Evolutionary conservation across 441 rosid species (phyloP).

Genomic region (Erysimum pusillum): DNA sequence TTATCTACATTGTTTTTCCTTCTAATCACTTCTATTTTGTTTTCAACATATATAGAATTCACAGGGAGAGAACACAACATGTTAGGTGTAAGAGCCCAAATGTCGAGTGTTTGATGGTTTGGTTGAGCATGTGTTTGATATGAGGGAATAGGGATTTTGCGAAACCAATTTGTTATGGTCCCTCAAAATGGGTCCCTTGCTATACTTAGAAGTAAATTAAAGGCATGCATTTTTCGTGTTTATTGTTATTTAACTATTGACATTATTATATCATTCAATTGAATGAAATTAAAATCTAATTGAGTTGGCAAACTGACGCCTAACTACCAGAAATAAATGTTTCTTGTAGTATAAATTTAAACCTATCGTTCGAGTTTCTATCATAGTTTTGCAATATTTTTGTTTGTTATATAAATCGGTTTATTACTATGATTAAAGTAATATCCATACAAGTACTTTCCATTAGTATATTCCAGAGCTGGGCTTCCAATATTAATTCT

Average conservation of each 20-base stretch:
- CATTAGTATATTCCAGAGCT: conserved; percentile 8
- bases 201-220: conserved; percentile 43
- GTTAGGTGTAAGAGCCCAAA: conserved; percentile 24
- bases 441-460: conserved; percentile 2
- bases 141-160: conserved; percentile 16
- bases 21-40: no score
- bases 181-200: conserved; percentile 35
- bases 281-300: conserved; percentile 6
- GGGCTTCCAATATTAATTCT: background rate
- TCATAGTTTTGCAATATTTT: conserved; percentile 13
- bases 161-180: conserved; percentile 41
- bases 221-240: conserved; percentile 40
- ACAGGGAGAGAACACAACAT: background rate
- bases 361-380: conserved; percentile 8
- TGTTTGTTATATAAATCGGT: conserved; percentile 12
- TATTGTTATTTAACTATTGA: conserved; percentile 27
- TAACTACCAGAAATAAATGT: conserved; percentile 32
- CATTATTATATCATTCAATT: conserved; percentile 30
- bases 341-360: background rate
- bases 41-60: no score
- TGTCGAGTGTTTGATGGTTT: conserved; percentile 37
- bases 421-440: conserved; percentile 18
- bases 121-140: conserved; percentile 47
- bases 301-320: conserved; percentile 35
- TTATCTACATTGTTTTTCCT: no score